phyloP scores from a whole-genome alignment of 2,329 filamentous ascomycete genomes.

The Calonectria hawksworthii region DNA sequence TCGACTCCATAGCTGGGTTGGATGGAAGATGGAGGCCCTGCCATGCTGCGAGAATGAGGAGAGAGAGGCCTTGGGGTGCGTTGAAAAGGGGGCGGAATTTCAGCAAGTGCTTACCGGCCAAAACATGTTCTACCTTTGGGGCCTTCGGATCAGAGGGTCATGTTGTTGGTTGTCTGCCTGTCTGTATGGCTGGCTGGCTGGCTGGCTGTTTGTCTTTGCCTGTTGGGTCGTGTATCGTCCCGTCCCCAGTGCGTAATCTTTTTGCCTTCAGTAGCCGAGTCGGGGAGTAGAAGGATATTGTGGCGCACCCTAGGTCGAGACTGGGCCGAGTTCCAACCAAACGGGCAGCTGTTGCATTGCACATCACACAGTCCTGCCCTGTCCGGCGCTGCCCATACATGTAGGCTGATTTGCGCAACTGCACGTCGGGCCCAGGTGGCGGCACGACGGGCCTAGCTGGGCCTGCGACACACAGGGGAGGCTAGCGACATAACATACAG shows the following conservation, averaged over 20 bases:
- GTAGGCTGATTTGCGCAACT: conserved; percentile 18
- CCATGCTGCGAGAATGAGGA: conserved; percentile 29
- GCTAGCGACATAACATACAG: background rate
- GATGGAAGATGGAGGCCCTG: conserved; percentile 34
- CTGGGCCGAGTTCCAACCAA: conserved; percentile 24
- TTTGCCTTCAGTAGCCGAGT: conserved; percentile 23
- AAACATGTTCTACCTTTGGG: conserved; percentile 5
- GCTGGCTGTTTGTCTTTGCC: background rate
- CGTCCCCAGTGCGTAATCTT: conserved; percentile 6
- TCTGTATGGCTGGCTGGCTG: background rate
- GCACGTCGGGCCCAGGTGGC: conserved; percentile 15
- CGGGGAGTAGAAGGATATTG: conserved; percentile 26
- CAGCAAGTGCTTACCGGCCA: conserved; percentile 3
- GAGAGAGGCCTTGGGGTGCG: conserved; percentile 25
- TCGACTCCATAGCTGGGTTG: conserved; percentile 20
- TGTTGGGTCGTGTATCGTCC: background rate
- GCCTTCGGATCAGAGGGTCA: background rate
- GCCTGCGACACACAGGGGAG: background rate
- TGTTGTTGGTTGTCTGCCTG: conserved; percentile 27
- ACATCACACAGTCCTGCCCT: conserved; percentile 11
- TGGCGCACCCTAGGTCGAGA: conserved; percentile 37
- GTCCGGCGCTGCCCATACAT: background rate
- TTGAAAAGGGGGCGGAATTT: conserved; percentile 35
- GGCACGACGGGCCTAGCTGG: background rate
- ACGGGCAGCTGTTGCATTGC: conserved; percentile 15